Base-by-base conservation (phyloP, 2,329 filamentous ascomycete genomes). In the Didymella pinodella region DNA sequence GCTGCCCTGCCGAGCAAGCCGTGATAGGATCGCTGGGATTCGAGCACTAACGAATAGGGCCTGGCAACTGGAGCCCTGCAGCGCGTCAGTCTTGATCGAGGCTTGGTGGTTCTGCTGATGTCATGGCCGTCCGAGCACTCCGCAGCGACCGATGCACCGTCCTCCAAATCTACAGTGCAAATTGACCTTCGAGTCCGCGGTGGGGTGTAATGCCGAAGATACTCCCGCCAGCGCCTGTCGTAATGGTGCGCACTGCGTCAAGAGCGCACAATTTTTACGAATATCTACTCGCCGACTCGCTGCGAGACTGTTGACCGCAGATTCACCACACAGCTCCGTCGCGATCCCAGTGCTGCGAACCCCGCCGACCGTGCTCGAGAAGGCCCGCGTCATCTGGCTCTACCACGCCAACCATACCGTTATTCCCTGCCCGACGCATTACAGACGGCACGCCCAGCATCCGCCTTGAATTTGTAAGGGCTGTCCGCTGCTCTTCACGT, bases 321-420 rank as follows among this genome's bases (percentile, higher is more conserved):
- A 44, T 28, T 40, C 38, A 41, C 38, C 55, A 41, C 25, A 14
- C 40, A 49, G 46, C 38, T 26, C 45, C 31, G 16, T 54, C 54
- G 43, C 28, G 20, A 46, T 59, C 47, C 58, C 57, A 56, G 57
- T 58, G 49, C 62, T 63, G 62, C 64, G 47, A 61, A 61, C 62
- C 67, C 65, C 66, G 63, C 66, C 64, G 59, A 61, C 50, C 51
- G 36, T 44, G 51, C 57, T 48, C 26, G 36, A 54, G 28, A 26
- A 54, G 36, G 49, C 63, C 67, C 66, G 71, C 71, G 68, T 74
- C 71, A 75, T 73, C 71, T 66, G 67, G 38, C 56, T 44, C 10
- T 26, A 29, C 43, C 29, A 54, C 50, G 50, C 22, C 48, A 40
- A 53, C 50, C 45, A 49, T 57, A 54, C 47, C 57, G 38, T 56